A percentile compares a stretch with the other conserved stretches of the same genome.
Evolutionary conservation across 2,329 filamentous ascomycete species (phyloP).

Genomic region (Alternaria dauci): DNA sequence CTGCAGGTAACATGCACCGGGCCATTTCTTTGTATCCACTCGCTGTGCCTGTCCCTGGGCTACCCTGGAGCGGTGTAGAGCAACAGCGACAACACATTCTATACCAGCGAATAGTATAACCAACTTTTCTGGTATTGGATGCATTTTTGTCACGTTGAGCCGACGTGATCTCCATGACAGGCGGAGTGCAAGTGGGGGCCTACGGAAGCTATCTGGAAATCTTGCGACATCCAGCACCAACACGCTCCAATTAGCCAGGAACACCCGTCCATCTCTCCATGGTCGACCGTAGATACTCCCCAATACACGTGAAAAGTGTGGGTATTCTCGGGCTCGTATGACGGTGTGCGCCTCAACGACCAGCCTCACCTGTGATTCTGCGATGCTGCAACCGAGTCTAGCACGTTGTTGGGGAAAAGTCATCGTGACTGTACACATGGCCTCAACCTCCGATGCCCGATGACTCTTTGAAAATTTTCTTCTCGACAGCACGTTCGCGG

Average conservation of each 20-base stretch:
- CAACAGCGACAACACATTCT: constrained; percentile 38
- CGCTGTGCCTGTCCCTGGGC: constrained; percentile 37
- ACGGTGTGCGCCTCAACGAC: constrained; percentile 10
- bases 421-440: background rate
- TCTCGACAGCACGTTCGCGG: constrained; percentile 25
- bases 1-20: constrained; percentile 41
- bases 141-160: background rate
- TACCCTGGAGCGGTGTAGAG: constrained; percentile 40
- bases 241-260: constrained; percentile 16
- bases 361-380: constrained; percentile 15
- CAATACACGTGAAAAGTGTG: constrained; percentile 14
- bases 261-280: constrained; percentile 17
- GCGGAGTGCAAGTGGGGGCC: constrained; percentile 31
- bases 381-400: constrained; percentile 16
- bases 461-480: constrained; percentile 31
- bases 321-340: background rate
- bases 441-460: constrained; percentile 6
- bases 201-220: constrained; percentile 24
- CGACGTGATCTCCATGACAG: constrained; percentile 17
- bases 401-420: background rate
- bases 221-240: constrained; percentile 26
- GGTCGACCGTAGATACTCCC: constrained; percentile 11
- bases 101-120: constrained; percentile 32
- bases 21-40: constrained; percentile 35
- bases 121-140: constrained; percentile 6